phyloP scores from a whole-genome alignment of 352 stramenopile species.

The Phytopythium cucurbitacearum region DNA sequence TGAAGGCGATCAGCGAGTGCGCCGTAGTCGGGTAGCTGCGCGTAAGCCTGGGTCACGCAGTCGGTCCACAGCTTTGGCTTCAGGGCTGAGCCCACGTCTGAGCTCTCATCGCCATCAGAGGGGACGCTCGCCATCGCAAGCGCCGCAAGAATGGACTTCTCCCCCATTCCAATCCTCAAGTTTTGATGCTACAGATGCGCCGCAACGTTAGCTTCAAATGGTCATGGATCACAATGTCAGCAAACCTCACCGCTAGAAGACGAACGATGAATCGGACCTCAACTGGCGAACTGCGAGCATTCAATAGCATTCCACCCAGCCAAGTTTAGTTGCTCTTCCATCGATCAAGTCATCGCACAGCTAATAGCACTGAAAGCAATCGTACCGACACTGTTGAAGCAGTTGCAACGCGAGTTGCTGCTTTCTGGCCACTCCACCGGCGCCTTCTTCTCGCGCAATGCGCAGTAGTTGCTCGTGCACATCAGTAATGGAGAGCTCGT shows the following conservation, averaged over 20 bases:
- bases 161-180: constrained; percentile 73
- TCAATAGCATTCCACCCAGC: background rate
- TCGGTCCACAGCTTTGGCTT: constrained; percentile 43
- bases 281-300: constrained; percentile 28
- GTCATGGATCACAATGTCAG: background rate
- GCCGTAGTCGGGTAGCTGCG: constrained; percentile 62
- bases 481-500: constrained; percentile 31
- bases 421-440: constrained; percentile 50
- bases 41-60: constrained; percentile 60
- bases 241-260: constrained; percentile 59
- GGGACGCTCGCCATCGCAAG: constrained; percentile 42
- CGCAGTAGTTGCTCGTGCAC: constrained; percentile 53
- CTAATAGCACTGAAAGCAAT: background rate
- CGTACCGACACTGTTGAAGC: constrained; percentile 45
- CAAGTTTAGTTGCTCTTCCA: background rate
- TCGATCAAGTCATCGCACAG: background rate
- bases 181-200: constrained; percentile 60
- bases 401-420: constrained; percentile 54
- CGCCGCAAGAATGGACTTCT: constrained; percentile 73
- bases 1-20: constrained; percentile 43
- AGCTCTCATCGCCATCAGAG: background rate
- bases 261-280: constrained; percentile 64
- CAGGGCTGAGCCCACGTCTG: background rate
- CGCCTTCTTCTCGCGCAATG: constrained; percentile 55
- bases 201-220: background rate